phyloP scores from a whole-genome alignment of 116 monocot species.

The Zostera marina region DNA sequence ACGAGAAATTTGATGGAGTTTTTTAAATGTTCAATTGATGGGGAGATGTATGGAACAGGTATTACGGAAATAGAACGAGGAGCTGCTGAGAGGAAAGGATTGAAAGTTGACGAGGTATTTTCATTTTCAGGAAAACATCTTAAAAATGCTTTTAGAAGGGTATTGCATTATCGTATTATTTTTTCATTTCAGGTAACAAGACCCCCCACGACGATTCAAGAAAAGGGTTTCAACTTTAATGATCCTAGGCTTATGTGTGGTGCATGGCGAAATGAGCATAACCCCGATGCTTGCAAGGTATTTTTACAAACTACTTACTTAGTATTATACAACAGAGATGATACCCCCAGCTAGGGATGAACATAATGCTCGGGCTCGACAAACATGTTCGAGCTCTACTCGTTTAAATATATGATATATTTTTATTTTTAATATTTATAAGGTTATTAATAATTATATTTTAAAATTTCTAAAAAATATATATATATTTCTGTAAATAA shows the following conservation, averaged over 20 bases:
- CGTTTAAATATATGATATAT: too few species aligned
- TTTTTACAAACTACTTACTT: background rate
- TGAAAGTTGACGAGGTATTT: constrained; percentile 46
- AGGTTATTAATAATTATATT: too few species aligned
- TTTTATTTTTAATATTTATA: too few species aligned
- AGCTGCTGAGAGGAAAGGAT: constrained; percentile 51
- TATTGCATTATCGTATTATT: too few species aligned
- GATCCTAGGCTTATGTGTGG: constrained; percentile 91
- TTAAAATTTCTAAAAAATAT: too few species aligned
- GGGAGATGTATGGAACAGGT: constrained; percentile 83
- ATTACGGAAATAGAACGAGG: constrained; percentile 87
- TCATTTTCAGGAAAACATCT: too few species aligned
- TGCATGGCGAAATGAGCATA: constrained; percentile 88
- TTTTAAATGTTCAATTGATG: constrained; percentile 99
- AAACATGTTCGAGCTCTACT: too few species aligned
- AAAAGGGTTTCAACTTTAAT: constrained; percentile 99
- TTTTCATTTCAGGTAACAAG: constrained; percentile 20
- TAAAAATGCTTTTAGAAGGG: too few species aligned
- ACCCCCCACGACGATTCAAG: constrained; percentile 32
- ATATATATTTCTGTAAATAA: too few species aligned
- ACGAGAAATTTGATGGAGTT: constrained; percentile 99
- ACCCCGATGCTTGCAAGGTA: constrained; percentile 80
- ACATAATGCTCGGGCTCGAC: too few species aligned
- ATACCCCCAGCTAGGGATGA: too few species aligned
- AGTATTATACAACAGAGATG: background rate